Evolutionary conservation across 2,329 filamentous ascomycete genomes (phyloP).

Genomic region (Colletotrichum lentis): DNA sequence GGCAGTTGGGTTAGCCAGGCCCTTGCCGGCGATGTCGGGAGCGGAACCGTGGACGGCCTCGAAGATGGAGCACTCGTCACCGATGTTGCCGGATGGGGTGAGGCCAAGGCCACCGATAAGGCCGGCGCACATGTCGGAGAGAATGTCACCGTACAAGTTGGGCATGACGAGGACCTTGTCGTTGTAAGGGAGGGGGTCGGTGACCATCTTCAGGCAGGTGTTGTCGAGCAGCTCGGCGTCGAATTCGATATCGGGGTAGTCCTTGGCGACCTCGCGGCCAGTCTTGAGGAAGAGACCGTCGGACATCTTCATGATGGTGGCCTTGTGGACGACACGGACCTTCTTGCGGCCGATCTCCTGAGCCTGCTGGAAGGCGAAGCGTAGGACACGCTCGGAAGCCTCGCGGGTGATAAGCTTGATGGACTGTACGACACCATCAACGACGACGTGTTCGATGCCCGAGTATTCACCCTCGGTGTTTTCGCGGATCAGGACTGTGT

Average conservation of each 20-base stretch:
- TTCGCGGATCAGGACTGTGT: constrained; percentile 97
- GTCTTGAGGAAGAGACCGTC: constrained; percentile 97
- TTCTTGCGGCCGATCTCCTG: constrained; percentile 92
- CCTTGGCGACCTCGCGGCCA: constrained; percentile 86
- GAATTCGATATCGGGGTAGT: constrained; percentile 95
- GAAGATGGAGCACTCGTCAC: constrained; percentile 99
- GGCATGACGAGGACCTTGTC: constrained; percentile 99
- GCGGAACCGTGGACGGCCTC: constrained; percentile 98
- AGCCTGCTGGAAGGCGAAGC: constrained; percentile 98
- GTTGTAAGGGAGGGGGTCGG: constrained; percentile 95
- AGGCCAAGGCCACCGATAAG: constrained; percentile 97
- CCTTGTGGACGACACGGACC: constrained; percentile 99
- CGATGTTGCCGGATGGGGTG: constrained; percentile 97
- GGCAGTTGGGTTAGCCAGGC: constrained; percentile 95
- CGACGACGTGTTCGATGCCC: constrained; percentile 97
- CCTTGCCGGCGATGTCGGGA: constrained; percentile 95
- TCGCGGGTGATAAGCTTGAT: constrained; percentile 99
- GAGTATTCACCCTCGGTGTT: constrained; percentile 99
- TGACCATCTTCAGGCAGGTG: constrained; percentile 98
- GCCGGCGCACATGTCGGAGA: constrained; percentile 99
- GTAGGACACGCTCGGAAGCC: constrained; percentile 92
- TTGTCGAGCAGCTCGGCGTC: constrained; percentile 98
- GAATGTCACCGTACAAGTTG: constrained; percentile 99
- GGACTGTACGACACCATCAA: constrained; percentile 97
- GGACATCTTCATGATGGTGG: constrained; percentile 99